A percentile compares a stretch with the other conserved stretches of the same genome.
Conservation (phyloP, 75 land plant species). For the Selaginella tamariscina region DNA sequence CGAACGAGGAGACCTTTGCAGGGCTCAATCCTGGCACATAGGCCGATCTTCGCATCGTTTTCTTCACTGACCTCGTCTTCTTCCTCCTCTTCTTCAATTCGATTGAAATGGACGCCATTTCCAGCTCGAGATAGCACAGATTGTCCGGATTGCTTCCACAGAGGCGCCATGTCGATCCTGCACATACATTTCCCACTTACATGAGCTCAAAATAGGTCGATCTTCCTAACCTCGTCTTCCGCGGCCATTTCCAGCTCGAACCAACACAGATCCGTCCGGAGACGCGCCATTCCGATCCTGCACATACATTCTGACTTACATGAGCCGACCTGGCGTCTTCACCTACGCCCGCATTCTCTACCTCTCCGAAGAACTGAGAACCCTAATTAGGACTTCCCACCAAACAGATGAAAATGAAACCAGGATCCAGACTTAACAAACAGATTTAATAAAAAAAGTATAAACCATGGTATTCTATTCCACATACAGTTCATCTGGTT, state of each 20-base stretch:
- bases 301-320: not conserved
- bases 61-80: slow-evolving; percentile 13
- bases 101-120: not conserved
- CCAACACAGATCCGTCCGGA: not conserved
- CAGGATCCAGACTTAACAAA: no score
- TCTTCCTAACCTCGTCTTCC: no score
- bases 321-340: not conserved
- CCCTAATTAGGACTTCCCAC: slow-evolving; percentile 1
- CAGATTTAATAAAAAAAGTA: no score
- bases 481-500: no score
- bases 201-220: no score
- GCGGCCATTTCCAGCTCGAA: not conserved
- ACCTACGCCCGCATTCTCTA: not conserved
- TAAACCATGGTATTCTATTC: no score
- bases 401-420: not conserved
- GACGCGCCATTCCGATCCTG: not conserved
- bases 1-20: not conserved
- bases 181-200: no score
- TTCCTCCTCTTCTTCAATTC: slow-evolving; percentile 9
- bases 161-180: no score
- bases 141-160: no score
- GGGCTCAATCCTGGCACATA: not conserved
- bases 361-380: not conserved
- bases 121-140: not conserved
- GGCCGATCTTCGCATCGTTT: slow-evolving; percentile 7